Conservation (phyloP, 2,329 filamentous ascomycete genomes). For the Cladosporium sp. region DNA sequence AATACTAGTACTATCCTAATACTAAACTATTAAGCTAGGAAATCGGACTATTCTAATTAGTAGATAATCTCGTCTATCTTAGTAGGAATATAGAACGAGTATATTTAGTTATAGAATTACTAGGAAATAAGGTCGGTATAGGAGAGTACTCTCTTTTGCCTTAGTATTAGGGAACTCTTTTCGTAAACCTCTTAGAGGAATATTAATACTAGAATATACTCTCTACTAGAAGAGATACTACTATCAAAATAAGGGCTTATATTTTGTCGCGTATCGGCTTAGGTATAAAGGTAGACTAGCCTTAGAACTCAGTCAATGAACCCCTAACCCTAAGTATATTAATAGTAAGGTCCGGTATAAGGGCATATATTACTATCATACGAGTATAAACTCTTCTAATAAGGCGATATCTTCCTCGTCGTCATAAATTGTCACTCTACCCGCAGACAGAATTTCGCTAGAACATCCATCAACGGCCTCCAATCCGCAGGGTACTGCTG, state of each 20-base stretch:
- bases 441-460: background rate
- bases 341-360: too few relatives aligned
- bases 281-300: background rate
- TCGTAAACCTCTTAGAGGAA: constrained; percentile 3
- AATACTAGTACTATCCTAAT: too few relatives aligned
- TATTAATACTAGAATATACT: background rate
- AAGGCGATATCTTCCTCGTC: background rate
- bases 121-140: background rate
- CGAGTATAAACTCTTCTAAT: background rate
- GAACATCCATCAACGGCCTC: background rate
- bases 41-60: too few relatives aligned
- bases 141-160: background rate
- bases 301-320: background rate
- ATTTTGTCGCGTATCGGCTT: background rate
- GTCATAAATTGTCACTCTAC: background rate
- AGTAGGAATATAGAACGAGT: too few relatives aligned
- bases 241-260: background rate
- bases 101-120: background rate
- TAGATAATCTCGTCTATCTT: too few relatives aligned
- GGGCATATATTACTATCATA: too few relatives aligned
- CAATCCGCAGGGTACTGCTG: background rate
- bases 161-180: background rate
- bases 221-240: background rate
- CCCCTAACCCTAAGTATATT: too few relatives aligned
- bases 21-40: too few relatives aligned